These are phyloP conservation scores for Akanthomyces dipterigenus DNA, from an alignment of 2,329 filamentous ascomycete genomes.

Conservation along the genomic window DNA sequence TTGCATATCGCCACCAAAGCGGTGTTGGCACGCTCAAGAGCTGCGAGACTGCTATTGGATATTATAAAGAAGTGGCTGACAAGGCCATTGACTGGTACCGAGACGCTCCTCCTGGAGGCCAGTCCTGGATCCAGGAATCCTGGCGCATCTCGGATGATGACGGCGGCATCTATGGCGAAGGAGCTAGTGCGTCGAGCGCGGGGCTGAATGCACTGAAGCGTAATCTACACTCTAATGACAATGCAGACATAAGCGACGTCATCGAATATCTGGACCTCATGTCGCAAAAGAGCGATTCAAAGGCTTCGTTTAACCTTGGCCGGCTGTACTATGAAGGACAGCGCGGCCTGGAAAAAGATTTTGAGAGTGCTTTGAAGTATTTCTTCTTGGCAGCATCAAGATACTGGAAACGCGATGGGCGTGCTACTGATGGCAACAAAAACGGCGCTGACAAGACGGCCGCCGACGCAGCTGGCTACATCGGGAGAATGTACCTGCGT, in stretches of 20 bases:
- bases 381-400: slow-evolving; percentile 73
- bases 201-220: slow-evolving; percentile 73
- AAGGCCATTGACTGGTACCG: slow-evolving; percentile 85
- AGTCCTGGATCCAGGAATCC: slow-evolving; percentile 66
- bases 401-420: slow-evolving; percentile 78
- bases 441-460: slow-evolving; percentile 70
- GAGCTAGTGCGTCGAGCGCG: slow-evolving; percentile 82
- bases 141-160: slow-evolving; percentile 85
- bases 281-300: slow-evolving; percentile 82
- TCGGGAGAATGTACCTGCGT: slow-evolving; percentile 83
- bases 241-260: slow-evolving; percentile 85
- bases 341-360: slow-evolving; percentile 64
- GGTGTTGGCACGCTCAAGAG: slow-evolving; percentile 81
- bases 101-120: slow-evolving; percentile 84
- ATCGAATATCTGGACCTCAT: slow-evolving; percentile 90
- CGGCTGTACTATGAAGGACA: slow-evolving; percentile 86
- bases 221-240: slow-evolving; percentile 67
- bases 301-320: slow-evolving; percentile 78
- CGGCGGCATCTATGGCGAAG: slow-evolving; percentile 91
- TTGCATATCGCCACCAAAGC: slow-evolving; percentile 76
- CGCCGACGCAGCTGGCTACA: slow-evolving; percentile 75
- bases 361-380: slow-evolving; percentile 68
- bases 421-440: slow-evolving; percentile 61
- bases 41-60: slow-evolving; percentile 77
- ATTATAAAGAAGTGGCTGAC: slow-evolving; percentile 90